Percentiles rank a stretch among this genome's conserved stretches.
These are phyloP conservation scores for Kodamaea ohmeri DNA, from an alignment of 1,139 yeast genomes.

Conservation along the genomic window DNA sequence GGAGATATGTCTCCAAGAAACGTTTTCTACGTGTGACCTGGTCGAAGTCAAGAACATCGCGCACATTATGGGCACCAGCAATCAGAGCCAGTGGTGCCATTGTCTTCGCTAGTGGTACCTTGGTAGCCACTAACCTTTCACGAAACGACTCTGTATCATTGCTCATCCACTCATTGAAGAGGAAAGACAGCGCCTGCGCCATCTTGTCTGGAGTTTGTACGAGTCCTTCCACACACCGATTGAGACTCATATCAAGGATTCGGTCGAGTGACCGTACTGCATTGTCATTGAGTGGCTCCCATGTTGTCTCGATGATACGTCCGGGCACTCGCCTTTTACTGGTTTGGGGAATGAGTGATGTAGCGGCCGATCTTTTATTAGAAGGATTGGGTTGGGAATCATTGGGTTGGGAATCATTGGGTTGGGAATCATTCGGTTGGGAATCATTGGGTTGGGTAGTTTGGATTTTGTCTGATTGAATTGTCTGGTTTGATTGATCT, in stretches of 20 bases:
- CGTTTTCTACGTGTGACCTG: slow-evolving; percentile 29
- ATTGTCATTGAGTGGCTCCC: slow-evolving; percentile 31
- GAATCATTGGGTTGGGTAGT: no score
- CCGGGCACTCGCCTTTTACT: slow-evolving; percentile 26
- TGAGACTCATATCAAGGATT: slow-evolving; percentile 30
- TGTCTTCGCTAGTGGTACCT: slow-evolving; percentile 31
- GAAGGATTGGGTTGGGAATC: not conserved
- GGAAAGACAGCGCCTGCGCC: slow-evolving; percentile 27
- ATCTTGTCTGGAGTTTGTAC: slow-evolving; percentile 19
- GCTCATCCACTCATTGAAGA: slow-evolving; percentile 34
- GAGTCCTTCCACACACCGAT: slow-evolving; percentile 32
- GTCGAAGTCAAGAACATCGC: slow-evolving; percentile 34
- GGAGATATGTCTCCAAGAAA: slow-evolving; percentile 37
- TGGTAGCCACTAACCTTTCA: slow-evolving; percentile 32
- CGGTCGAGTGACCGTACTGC: slow-evolving; percentile 25
- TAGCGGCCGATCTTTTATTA: slow-evolving; percentile 1
- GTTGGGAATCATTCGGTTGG: no score
- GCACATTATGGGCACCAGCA: slow-evolving; percentile 18
- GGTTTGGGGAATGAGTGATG: slow-evolving; percentile 7
- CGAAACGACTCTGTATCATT: slow-evolving; percentile 27
- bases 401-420: no score
- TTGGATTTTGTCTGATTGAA: not conserved
- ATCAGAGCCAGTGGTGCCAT: slow-evolving; percentile 14
- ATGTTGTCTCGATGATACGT: slow-evolving; percentile 32
- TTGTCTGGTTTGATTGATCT: no score